Evolutionary conservation across 2,329 filamentous ascomycete genomes (phyloP).

Genomic region (Volutella citrinella): DNA sequence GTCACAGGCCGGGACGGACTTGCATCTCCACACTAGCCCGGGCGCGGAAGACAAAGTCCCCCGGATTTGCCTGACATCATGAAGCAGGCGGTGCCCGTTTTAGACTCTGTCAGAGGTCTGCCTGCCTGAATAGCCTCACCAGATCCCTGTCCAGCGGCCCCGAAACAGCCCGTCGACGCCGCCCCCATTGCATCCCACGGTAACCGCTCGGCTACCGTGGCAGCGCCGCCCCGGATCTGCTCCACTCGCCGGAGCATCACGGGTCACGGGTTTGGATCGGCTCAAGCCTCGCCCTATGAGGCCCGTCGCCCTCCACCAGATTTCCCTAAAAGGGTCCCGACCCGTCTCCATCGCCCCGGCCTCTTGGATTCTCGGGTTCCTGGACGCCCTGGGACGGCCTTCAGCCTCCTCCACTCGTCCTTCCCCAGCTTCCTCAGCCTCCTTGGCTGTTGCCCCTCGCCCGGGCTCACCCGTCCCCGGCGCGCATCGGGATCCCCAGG

Average conservation of each 20-base stretch:
- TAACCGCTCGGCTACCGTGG: constrained; percentile 25
- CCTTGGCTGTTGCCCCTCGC: too few species aligned
- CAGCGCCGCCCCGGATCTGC: constrained; percentile 17
- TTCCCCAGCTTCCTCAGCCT: constrained; percentile 22
- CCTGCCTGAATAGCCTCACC: constrained; percentile 11
- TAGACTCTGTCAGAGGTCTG: too few species aligned
- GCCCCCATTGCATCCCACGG: constrained; percentile 15
- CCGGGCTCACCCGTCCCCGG: constrained; percentile 24
- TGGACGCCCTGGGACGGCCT: constrained; percentile 7
- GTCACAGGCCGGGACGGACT: too few species aligned
- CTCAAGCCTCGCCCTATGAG: constrained; percentile 19
- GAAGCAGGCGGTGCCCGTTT: too few species aligned
- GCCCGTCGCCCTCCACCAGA: constrained; percentile 12
- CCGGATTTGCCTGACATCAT: too few species aligned
- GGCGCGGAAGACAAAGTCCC: too few species aligned
- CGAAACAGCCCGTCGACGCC: constrained; percentile 24
- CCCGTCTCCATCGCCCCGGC: constrained; percentile 7
- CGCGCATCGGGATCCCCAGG: constrained; percentile 27
- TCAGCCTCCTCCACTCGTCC: constrained; percentile 24
- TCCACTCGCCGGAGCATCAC: constrained; percentile 28
- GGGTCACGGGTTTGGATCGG: constrained; percentile 26
- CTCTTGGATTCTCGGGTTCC: too few species aligned
- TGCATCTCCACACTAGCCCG: too few species aligned
- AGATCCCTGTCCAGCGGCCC: constrained; percentile 18
- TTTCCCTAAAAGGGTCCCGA: constrained; percentile 17